Evolutionary conservation across 139 green algal species (phyloP).

Genomic region (Haematococcus sp.): DNA sequence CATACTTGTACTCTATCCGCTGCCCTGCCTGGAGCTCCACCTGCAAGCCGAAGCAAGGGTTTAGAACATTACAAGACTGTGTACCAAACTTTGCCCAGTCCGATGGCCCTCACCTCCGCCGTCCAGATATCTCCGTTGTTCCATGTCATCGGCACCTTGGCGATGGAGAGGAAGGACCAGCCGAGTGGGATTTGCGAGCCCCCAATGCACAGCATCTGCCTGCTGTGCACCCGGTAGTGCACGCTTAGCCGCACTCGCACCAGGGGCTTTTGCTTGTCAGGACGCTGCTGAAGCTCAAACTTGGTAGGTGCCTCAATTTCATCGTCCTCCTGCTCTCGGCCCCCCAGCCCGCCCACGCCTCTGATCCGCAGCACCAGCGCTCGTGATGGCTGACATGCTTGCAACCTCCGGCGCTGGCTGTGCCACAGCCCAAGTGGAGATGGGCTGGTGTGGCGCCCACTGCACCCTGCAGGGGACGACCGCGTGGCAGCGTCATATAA

Average conservation of each 20-base stretch:
- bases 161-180: slow-evolving; percentile 92
- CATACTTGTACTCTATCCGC: slow-evolving; percentile 93
- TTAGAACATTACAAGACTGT: slow-evolving; percentile 2
- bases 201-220: slow-evolving; percentile 90
- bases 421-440: too few species aligned
- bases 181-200: slow-evolving; percentile 78
- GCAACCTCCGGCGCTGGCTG: too few species aligned
- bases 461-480: too few species aligned
- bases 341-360: too few species aligned
- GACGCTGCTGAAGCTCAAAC: slow-evolving; percentile 27
- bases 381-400: too few species aligned
- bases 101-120: slow-evolving; percentile 60
- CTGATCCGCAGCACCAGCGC: too few species aligned
- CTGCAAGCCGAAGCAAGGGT: slow-evolving; percentile 34
- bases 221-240: slow-evolving; percentile 80
- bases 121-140: slow-evolving; percentile 80
- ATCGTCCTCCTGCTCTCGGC: slow-evolving; percentile 8
- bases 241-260: slow-evolving; percentile 74
- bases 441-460: too few species aligned
- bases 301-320: slow-evolving; percentile 13
- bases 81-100: not conserved
- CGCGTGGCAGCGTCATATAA: too few species aligned
- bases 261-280: slow-evolving; percentile 45
- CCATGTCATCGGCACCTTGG: slow-evolving; percentile 89
- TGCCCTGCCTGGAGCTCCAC: slow-evolving; percentile 77